These are phyloP conservation scores for Solanum ahanhuiri DNA, from an alignment of 257 asterid genomes.

Conservation along the genomic window DNA sequence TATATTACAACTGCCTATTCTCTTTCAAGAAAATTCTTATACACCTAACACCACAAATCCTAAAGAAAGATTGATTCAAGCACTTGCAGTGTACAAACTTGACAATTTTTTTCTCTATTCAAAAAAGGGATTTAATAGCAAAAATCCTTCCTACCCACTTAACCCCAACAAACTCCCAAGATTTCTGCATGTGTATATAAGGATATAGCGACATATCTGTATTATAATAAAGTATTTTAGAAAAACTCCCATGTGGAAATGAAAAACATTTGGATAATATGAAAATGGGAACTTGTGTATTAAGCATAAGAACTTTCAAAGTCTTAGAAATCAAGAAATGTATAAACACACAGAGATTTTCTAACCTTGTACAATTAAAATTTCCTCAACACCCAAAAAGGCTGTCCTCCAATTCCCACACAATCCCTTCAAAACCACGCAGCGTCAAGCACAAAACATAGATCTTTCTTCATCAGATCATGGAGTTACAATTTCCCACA, in stretches of 20 bases:
- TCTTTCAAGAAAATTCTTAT: not conserved
- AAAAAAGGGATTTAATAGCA: not conserved
- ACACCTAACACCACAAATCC: not conserved
- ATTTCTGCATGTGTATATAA: not conserved
- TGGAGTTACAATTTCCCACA: not conserved
- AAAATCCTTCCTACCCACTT: not conserved
- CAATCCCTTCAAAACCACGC: constrained; percentile 37
- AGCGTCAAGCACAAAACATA: constrained; percentile 74
- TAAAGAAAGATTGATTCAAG: not conserved
- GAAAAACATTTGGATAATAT: not conserved
- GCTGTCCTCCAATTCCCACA: constrained; percentile 21
- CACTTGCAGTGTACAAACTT: not conserved
- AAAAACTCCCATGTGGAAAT: not conserved
- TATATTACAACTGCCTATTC: not conserved
- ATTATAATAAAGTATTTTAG: not conserved
- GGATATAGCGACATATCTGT: not conserved
- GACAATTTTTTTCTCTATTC: not conserved
- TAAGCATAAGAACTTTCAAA: constrained; percentile 36
- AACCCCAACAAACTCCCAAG: not conserved
- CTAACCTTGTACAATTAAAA: constrained; percentile 1
- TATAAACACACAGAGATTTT: constrained; percentile 8
- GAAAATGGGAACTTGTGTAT: constrained; percentile 25
- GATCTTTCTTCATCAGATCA: constrained; percentile 46
- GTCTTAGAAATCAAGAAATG: constrained; percentile 31
- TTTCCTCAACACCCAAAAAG: constrained; percentile 2